phyloP scores from a whole-genome alignment of 2,329 filamentous ascomycete species.

The Calycina herbarum region DNA sequence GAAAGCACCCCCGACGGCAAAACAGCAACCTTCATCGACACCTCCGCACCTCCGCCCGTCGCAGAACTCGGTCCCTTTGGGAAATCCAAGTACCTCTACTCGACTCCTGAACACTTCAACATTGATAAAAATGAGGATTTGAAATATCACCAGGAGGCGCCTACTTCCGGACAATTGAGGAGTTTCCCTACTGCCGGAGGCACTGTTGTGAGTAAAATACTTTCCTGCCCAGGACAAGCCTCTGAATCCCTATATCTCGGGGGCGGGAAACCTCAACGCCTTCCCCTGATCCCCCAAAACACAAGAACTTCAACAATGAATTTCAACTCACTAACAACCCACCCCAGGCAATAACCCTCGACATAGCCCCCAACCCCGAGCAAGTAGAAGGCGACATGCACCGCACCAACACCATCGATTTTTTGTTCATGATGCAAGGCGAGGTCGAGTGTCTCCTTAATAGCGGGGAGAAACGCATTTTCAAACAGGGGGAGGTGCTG shows the following conservation, averaged over 20 bases:
- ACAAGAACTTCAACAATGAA: no score
- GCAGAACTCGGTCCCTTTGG: slow-evolving; percentile 1
- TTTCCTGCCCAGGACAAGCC: no score
- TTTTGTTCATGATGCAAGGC: slow-evolving; percentile 41
- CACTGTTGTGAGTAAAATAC: not conserved
- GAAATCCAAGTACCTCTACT: slow-evolving; percentile 21
- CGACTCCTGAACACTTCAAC: slow-evolving; percentile 15
- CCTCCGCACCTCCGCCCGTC: not conserved
- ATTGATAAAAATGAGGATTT: slow-evolving; percentile 16
- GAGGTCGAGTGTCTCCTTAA: slow-evolving; percentile 42
- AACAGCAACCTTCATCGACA: slow-evolving; percentile 9
- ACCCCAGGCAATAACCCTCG: not conserved
- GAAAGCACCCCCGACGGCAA: slow-evolving; percentile 5
- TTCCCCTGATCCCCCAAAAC: no score
- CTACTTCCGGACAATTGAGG: slow-evolving; percentile 1
- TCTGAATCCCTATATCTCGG: no score
- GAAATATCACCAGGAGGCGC: slow-evolving; percentile 6
- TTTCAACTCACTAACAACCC: no score
- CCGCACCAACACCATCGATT: slow-evolving; percentile 44
- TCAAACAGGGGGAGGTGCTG: slow-evolving; percentile 41
- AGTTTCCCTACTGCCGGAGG: slow-evolving; percentile 18
- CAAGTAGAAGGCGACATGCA: slow-evolving; percentile 38
- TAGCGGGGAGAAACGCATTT: slow-evolving; percentile 40
- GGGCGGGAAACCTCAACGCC: no score
- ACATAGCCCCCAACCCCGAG: slow-evolving; percentile 20